Base-by-base conservation (phyloP, 2,329 filamentous ascomycete species). In the Mycogone perniciosa region DNA sequence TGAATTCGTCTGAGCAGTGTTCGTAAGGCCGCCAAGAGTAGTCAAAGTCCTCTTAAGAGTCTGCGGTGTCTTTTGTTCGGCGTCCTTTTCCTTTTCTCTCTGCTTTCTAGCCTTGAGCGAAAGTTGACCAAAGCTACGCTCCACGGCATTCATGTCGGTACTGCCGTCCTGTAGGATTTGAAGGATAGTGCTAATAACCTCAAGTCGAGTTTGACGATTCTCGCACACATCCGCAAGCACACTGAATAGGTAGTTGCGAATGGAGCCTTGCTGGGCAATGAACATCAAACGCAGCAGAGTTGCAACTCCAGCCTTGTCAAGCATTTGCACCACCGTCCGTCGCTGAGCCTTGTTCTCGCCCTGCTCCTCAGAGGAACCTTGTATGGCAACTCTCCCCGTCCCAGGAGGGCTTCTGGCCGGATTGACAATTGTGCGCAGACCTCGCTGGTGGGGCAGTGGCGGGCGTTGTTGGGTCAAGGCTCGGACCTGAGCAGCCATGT, bases 221-320 rank as follows among this genome's bases (percentile, higher is more conserved):
- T 96, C 88, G 64, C 90, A 97, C 29, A 97, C 85, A 58, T 96
- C 89, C 55, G 89, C 83, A 46, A 99, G 84, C 48, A 99, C 88
- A 50, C 86, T 85, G 64, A 93, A 92, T 48, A 99, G 77, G 53
- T 89, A 88, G 55, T 79, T 82, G 58, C 90, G 88, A 44, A 93
- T 86, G 55, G 88, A 93, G 26, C 88, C 89, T 57, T 92, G 88
- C 58, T 96, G 89, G 44, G 89, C 87, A 60, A 97, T 90, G 67
- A 99, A 99, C 92, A 99, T 96, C 7, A 99, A 79, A n/a, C 95
- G 88, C 40, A 99, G 77, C 33, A 99, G 75, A n/a, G 93, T 97
- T 29, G 95, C 93, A 57, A 99, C 85, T 29, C 95, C 93, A 43
- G 91, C 81, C 70, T 96, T 96, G 68, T 99, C 93, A 31, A 99